A percentile compares a stretch with the other conserved stretches of the same genome.
These are phyloP conservation scores for Leccinum fuscescens DNA, from an alignment of 1,284 basidiomycete species.

Conservation along the genomic window DNA sequence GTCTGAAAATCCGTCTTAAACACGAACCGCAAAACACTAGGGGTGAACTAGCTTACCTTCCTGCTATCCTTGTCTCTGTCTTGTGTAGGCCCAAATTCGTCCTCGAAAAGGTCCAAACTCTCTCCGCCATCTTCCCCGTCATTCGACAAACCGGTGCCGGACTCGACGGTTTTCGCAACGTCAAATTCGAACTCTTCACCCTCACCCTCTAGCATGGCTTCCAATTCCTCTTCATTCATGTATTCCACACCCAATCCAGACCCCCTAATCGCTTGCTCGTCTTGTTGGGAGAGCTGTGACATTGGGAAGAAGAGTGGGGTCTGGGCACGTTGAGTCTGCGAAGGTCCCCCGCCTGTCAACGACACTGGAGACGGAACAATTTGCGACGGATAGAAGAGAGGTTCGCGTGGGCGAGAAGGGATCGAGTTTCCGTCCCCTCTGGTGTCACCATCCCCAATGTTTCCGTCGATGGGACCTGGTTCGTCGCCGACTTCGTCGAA, in stretches of 20 bases:
- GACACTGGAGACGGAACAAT: conserved; percentile 34
- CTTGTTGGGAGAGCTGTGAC: conserved; percentile 57
- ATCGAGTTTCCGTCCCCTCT: neutral
- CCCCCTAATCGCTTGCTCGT: conserved; percentile 48
- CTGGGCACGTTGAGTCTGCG: conserved; percentile 21
- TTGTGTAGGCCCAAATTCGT: conserved; percentile 57
- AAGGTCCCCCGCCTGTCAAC: conserved; percentile 40
- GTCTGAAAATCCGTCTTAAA: conserved; percentile 31
- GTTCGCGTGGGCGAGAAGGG: conserved; percentile 6
- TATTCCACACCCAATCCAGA: conserved; percentile 63
- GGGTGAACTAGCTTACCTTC: conserved; percentile 34
- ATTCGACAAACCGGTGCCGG: neutral
- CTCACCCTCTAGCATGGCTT: conserved; percentile 62
- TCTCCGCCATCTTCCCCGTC: conserved; percentile 18
- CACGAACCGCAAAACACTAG: neutral
- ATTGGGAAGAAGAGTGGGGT: conserved; percentile 65
- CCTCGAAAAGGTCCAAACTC: conserved; percentile 40
- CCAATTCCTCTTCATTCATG: conserved; percentile 63
- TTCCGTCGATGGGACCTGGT: conserved; percentile 1
- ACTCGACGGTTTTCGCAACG: conserved; percentile 15
- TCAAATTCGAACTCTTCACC: conserved; percentile 59
- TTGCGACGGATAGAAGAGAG: conserved; percentile 34
- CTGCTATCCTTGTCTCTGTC: conserved; percentile 25
- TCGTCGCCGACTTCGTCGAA: neutral
- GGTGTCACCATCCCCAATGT: neutral